Evolutionary conservation across 2,329 filamentous ascomycete species (phyloP), one percentile per base, ranked within the genome.

Genomic region (Rhinocladiella mackenziei): DNA sequence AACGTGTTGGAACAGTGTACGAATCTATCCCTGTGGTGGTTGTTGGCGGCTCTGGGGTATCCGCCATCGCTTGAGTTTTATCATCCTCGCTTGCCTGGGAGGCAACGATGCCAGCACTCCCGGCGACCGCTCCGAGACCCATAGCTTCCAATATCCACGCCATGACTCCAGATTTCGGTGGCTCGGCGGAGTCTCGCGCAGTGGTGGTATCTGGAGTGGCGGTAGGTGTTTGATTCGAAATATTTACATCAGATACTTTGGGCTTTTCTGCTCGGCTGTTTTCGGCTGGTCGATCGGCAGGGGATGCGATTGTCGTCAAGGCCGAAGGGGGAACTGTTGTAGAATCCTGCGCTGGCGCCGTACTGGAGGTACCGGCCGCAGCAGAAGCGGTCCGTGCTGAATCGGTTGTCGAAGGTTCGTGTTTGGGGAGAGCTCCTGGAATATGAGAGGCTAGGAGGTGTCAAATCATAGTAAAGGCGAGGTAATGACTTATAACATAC

Each of bases 91-190:
- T 23, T 19, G 45, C 20, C 9, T 32, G 25, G 9, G 44, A 32
- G 3, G 48, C 31, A 20, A 43, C 47, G 20, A 23, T 34, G 18
- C 23, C 36, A 17, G 42, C 44, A 18, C 39, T 44, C 17, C 34
- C 44, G 31, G 48, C 53, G 15, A 40, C 46, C 13, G 41, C 45
- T 18, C 51, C 51, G 13, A 57, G 45, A 15, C 55, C 55, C 4
- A 56, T 48, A n/a, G 55, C 55, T 20, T 45, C 55, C 4, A 57
- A 31, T 6, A 53, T 50, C 31, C 46, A 52, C 10, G 43, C 48
- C 9, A 55, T 23, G 18, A 47, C 46, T 3, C 50, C 37, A 23
- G 47, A 36, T 17, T 29, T 14, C 13, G 41, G 25, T 18, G 43
- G 31, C 31, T 43, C 26, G n/a, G 28, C 25, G 6, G 39, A 10